phyloP scores from a whole-genome alignment of 2,329 filamentous ascomycete genomes.

The Fusarium austroafricanum region DNA sequence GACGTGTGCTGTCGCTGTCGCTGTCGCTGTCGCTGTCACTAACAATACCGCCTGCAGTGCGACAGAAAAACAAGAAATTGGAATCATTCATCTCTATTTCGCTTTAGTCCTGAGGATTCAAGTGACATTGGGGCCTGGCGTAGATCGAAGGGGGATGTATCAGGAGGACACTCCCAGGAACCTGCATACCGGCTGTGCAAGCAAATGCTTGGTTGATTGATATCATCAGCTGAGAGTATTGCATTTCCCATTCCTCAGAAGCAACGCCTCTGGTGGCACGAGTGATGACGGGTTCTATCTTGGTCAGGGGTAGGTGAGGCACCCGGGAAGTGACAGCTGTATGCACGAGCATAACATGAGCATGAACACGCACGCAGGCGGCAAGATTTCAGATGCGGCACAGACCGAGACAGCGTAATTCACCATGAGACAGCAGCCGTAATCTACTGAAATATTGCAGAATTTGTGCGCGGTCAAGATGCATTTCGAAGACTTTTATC shows the following conservation, averaged over 20 bases:
- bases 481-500: constrained; percentile 2
- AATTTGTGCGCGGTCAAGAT: constrained; percentile 9
- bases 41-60: constrained; percentile 41
- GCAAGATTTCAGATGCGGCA: constrained; percentile 43
- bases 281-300: constrained; percentile 25
- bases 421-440: constrained; percentile 16
- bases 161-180: constrained; percentile 4
- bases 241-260: constrained; percentile 2
- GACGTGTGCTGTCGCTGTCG: constrained; percentile 21
- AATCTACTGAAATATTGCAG: not conserved
- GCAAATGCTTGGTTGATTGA: constrained; percentile 33
- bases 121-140: constrained; percentile 26
- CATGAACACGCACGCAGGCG: constrained; percentile 25
- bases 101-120: constrained; percentile 2
- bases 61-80: constrained; percentile 35
- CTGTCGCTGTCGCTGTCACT: constrained; percentile 12
- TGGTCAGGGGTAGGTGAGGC: constrained; percentile 21
- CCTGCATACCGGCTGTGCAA: constrained; percentile 32
- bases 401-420: constrained; percentile 40
- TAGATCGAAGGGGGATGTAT: constrained; percentile 14
- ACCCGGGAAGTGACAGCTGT: constrained; percentile 41
- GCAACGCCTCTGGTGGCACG: constrained; percentile 23
- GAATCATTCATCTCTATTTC: constrained; percentile 10
- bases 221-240: constrained; percentile 37
- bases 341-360: not conserved